Evolutionary conservation across 108 stramenopile species (phyloP), one percentile per base, ranked within the genome.

Genomic region (Skeletonema costatum): DNA sequence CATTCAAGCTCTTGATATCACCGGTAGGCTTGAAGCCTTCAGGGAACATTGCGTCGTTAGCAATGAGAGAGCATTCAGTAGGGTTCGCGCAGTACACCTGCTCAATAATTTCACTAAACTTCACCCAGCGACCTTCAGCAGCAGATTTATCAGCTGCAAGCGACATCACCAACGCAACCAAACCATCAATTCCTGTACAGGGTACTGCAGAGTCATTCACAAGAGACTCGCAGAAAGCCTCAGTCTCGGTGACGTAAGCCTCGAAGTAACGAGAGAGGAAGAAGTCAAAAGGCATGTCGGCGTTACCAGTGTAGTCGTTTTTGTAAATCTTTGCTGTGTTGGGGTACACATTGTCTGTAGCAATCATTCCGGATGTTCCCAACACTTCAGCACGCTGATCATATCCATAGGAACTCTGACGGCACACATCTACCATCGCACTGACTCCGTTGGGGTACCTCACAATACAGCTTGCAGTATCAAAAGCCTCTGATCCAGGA

Each of bases 211-310:
- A 86, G 82, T 97, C 96, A 61, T 98, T 90, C 35, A 96, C 96
- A 5, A 98, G 85, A 58, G 95, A 95, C 63, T 97, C 86, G 83
- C 95, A 95, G 80, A 98, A 98, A 8, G 93, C 94, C 67, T 94
- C 83, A 9, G 96, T 97, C 77, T 98, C 96, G 53, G 92, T 88
- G 9, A 93, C 93, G 62, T 96, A 96, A 8, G 96, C 96, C 83
- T 98, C 98, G 70, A 97, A 97, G 88, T 98, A 98, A 59, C 98
- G 96, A 63, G 81, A 81, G 13, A 96, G 81, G 88, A 98, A 98
- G 81, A 98, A 98, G 80, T 98, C 97, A 77, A 89, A 98, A 8
- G 98, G 98, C 97, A 98, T 94, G 76, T 98, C 98, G 41, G 98
- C 98, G 75, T 98, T 98, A 62, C 98, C 97, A 46, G 98, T 98